A percentile compares a stretch with the other conserved stretches of the same genome.
These are phyloP conservation scores for Mycena filopes DNA, from an alignment of 768 basidiomycete genomes.

Conservation along the genomic window DNA sequence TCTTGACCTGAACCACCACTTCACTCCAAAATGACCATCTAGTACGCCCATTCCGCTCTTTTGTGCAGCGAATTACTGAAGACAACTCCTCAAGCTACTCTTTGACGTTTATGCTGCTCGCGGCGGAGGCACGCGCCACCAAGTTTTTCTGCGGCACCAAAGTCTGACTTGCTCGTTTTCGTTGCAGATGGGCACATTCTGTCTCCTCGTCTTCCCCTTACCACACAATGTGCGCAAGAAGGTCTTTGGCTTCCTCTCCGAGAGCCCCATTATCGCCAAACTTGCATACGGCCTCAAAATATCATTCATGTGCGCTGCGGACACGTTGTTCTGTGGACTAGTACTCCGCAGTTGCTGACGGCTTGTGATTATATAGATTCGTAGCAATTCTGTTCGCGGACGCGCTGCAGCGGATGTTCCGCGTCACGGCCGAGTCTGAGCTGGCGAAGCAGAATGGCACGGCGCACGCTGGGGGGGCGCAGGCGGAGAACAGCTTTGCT, in stretches of 20 bases:
- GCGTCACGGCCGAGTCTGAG: conserved; percentile 78
- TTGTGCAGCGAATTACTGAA: conserved; percentile 12
- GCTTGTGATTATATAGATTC: conserved; percentile 59
- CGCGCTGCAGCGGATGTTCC: conserved; percentile 93
- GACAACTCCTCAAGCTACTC: conserved; percentile 64
- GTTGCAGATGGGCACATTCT: conserved; percentile 82
- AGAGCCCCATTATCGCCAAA: conserved; percentile 79
- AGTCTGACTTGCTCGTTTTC: conserved; percentile 7
- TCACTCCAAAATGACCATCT: conserved; percentile 55
- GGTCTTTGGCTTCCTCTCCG: conserved; percentile 78
- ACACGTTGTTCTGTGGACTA: conserved; percentile 10
- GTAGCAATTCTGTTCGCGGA: conserved; percentile 90
- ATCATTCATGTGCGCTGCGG: conserved; percentile 80
- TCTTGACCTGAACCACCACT: conserved; percentile 30
- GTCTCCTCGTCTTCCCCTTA: conserved; percentile 85
- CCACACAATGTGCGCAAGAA: conserved; percentile 78
- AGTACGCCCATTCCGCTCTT: conserved; percentile 43
- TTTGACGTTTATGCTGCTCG: conserved; percentile 83
- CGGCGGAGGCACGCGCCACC: conserved; percentile 65
- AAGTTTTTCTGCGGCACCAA: not conserved
- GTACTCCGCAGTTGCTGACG: conserved; percentile 12
- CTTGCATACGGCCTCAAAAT: conserved; percentile 93
- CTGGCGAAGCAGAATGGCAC: conserved; percentile 66
- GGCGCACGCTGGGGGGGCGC: conserved; percentile 65
- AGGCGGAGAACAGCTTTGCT: conserved; percentile 88